Evolutionary conservation across 2,329 filamentous ascomycete genomes (phyloP).

Genomic region (Aspergillus fructus): DNA sequence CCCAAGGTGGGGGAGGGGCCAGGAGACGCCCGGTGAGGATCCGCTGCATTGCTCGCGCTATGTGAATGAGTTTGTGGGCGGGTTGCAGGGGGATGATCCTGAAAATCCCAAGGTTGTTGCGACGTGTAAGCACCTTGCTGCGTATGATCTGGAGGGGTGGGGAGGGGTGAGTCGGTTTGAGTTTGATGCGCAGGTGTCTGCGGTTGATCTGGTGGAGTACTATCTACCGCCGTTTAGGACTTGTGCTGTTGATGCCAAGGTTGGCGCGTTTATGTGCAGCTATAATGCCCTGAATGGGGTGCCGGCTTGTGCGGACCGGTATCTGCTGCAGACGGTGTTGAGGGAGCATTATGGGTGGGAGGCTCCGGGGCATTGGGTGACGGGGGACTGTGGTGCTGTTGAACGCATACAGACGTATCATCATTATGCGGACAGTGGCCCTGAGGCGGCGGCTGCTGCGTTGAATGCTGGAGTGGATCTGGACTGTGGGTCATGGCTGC

Average conservation of each 20-base stretch:
- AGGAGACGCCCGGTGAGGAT: background rate
- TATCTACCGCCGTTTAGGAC: background rate
- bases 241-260: background rate
- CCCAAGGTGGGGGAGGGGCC: background rate
- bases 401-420: background rate
- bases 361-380: background rate
- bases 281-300: constrained; percentile 1
- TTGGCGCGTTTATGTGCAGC: background rate
- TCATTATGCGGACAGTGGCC: background rate
- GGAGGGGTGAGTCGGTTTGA: background rate
- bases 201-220: background rate
- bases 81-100: background rate
- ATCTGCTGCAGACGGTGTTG: background rate
- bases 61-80: background rate
- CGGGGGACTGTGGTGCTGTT: background rate
- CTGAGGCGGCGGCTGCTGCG: background rate
- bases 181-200: background rate
- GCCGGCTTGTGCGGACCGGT: background rate
- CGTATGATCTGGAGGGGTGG: background rate
- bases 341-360: background rate
- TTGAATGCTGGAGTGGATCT: background rate
- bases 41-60: background rate
- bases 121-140: background rate
- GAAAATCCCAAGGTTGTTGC: background rate
- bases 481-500: background rate